Conservation (phyloP, 352 stramenopile genomes). For the Globisporangium cystogenes region DNA sequence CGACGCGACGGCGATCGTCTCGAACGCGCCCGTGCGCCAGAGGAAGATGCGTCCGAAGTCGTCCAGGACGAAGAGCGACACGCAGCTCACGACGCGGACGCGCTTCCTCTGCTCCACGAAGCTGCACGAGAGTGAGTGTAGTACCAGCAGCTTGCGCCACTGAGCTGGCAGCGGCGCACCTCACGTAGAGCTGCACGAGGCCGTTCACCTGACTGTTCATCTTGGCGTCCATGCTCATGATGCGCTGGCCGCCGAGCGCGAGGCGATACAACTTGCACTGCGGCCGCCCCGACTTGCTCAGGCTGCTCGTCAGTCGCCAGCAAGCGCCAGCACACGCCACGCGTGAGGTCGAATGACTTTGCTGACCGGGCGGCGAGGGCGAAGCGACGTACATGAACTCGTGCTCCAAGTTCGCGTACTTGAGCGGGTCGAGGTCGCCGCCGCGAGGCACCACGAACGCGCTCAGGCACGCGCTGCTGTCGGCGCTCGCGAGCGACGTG, state of each 20-base stretch:
- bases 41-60: slow-evolving; percentile 43
- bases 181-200: slow-evolving; percentile 34
- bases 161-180: slow-evolving; percentile 20
- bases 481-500: slow-evolving; percentile 26
- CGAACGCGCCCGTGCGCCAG: slow-evolving; percentile 45
- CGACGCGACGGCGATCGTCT: slow-evolving; percentile 33
- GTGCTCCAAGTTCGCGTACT: slow-evolving; percentile 73
- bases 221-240: slow-evolving; percentile 66
- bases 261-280: slow-evolving; percentile 67
- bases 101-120: slow-evolving; percentile 64
- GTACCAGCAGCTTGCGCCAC: background rate
- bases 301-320: slow-evolving; percentile 22
- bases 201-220: slow-evolving; percentile 44
- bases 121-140: slow-evolving; percentile 7
- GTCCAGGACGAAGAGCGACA: slow-evolving; percentile 55
- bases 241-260: slow-evolving; percentile 48
- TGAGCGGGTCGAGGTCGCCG: slow-evolving; percentile 43
- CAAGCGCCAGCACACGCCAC: too few species aligned
- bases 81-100: slow-evolving; percentile 49
- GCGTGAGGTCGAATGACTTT: too few species aligned
- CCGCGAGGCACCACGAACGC: slow-evolving; percentile 60
- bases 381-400: slow-evolving; percentile 52
- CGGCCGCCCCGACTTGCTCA: slow-evolving; percentile 51
- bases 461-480: slow-evolving; percentile 36
- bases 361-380: too few species aligned